These are phyloP conservation scores for Globisporangium cylindrosporum DNA, from an alignment of 352 stramenopile species.

Conservation along the genomic window DNA sequence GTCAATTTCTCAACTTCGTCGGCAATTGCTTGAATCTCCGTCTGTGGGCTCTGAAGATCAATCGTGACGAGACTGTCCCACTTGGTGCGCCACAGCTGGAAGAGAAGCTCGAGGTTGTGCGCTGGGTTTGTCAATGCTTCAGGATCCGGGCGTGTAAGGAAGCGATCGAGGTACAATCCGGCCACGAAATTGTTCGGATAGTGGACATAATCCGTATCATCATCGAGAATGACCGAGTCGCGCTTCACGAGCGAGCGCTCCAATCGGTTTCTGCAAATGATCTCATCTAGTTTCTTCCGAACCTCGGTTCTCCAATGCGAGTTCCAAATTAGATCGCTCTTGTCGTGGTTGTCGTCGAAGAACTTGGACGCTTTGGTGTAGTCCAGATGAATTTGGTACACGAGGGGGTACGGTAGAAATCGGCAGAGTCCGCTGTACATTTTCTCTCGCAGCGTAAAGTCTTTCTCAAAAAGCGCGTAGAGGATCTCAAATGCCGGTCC, in stretches of 20 bases:
- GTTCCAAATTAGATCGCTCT: slow-evolving; percentile 84
- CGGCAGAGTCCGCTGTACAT: slow-evolving; percentile 74
- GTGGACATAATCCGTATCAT: slow-evolving; percentile 57
- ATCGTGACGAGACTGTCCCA: slow-evolving; percentile 54
- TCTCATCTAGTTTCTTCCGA: slow-evolving; percentile 68
- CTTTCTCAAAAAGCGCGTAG: slow-evolving; percentile 73
- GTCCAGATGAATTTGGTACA: slow-evolving; percentile 83
- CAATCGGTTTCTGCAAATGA: slow-evolving; percentile 74
- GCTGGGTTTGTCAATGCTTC: slow-evolving; percentile 71
- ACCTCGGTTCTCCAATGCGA: slow-evolving; percentile 72
- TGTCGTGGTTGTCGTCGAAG: slow-evolving; percentile 84
- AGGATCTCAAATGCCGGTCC: slow-evolving; percentile 81
- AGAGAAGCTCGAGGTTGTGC: slow-evolving; percentile 77
- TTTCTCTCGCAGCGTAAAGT: slow-evolving; percentile 56
- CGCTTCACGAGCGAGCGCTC: slow-evolving; percentile 74
- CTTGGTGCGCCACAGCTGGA: slow-evolving; percentile 66
- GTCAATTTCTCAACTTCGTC: slow-evolving; percentile 71
- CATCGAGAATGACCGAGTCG: slow-evolving; percentile 71
- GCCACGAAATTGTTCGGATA: slow-evolving; percentile 68
- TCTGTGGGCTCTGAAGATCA: slow-evolving; percentile 55
- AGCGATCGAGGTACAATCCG: slow-evolving; percentile 72
- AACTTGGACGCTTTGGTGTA: slow-evolving; percentile 66
- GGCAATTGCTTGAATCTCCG: slow-evolving; percentile 43
- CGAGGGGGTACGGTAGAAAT: slow-evolving; percentile 77
- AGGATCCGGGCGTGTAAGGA: slow-evolving; percentile 65